phyloP scores from a whole-genome alignment of 2,329 filamentous ascomycete species.

The Aspergillus sp. region DNA sequence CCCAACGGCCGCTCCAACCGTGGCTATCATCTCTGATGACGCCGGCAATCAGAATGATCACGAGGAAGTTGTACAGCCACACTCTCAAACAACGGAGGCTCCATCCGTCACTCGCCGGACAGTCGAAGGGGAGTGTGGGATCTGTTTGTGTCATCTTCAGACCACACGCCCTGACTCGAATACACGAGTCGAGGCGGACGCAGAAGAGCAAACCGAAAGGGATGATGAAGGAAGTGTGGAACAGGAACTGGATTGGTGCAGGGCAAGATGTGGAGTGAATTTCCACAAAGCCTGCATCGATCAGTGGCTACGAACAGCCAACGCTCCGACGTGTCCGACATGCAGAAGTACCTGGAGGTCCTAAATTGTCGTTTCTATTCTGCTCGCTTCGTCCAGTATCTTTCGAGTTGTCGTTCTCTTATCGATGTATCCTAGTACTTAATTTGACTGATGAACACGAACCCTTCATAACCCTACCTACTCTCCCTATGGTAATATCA shows the following conservation, averaged over 20 bases:
- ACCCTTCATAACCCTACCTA: too few species aligned
- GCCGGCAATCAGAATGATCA: too few species aligned
- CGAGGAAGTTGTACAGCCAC: too few species aligned
- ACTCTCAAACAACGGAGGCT: too few species aligned
- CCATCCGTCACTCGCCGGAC: neutral
- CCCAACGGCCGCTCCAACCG: neutral
- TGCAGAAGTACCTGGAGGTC: conserved; percentile 15
- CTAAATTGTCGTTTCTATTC: neutral
- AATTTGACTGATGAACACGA: too few species aligned
- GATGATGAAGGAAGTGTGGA: neutral
- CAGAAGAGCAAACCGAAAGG: neutral
- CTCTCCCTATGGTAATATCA: too few species aligned
- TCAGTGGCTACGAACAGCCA: conserved; percentile 13
- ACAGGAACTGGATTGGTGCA: conserved; percentile 18
- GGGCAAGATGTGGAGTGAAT: conserved; percentile 20
- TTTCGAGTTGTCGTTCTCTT: too few species aligned
- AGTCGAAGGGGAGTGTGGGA: conserved; percentile 7
- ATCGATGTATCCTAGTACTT: too few species aligned
- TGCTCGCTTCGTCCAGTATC: too few species aligned
- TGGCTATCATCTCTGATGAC: too few species aligned
- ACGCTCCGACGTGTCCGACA: conserved; percentile 12
- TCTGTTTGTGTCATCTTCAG: conserved; percentile 1
- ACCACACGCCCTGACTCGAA: neutral
- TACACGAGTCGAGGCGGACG: neutral
- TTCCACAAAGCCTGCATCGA: conserved; percentile 20